Evolutionary conservation across 805 yeast species (phyloP), one percentile per base, ranked within the genome.

Genomic region (Candida koratica): DNA sequence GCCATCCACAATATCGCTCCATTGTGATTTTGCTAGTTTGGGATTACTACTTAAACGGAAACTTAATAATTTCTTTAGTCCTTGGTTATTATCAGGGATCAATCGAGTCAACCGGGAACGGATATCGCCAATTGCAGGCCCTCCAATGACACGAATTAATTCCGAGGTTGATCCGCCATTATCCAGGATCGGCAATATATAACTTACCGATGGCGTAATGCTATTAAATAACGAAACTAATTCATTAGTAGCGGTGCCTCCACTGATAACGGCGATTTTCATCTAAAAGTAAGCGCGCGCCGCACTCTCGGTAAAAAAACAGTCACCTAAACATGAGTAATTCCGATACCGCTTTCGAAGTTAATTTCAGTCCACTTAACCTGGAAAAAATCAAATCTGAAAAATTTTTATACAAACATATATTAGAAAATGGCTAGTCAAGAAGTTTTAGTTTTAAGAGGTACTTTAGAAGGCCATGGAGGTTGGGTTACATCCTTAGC

Each of bases 401-500:
- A 22, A 31, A 31, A 22, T 16, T 24, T 26, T 33, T 26, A 42
- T 19, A 28, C 15, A 25, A 20, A n/a, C 7, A 36, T 27, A 18
- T 35, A 37, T 25, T 33, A 6, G 29, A 59, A 43, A 43, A 83
- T 83, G 89, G 75, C 88, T 71, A 78, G 77, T 62, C 82, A 78
- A 73, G 97, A 89, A 85, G 95, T 89, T 81, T 81, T 90, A 78
- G 96, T 90, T 73, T 85, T 93, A 72, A 89, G 97, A 83, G 99
- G 97, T 71, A 86, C 97, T 81, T 84, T 93, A 70, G 97, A 90
- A 78, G 96, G 86, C 47, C 71, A 69, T 69, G 64, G 61, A 51
- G 72, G 72, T 64, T 90, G 97, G 97, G 98, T 93, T 65, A 93
- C 98, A 54, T 80, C 96, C 69, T 79, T 93, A 62, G 95, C 97